Conservation (phyloP, 176 grass and related monocot species). For the Eragrostis nindensis region DNA sequence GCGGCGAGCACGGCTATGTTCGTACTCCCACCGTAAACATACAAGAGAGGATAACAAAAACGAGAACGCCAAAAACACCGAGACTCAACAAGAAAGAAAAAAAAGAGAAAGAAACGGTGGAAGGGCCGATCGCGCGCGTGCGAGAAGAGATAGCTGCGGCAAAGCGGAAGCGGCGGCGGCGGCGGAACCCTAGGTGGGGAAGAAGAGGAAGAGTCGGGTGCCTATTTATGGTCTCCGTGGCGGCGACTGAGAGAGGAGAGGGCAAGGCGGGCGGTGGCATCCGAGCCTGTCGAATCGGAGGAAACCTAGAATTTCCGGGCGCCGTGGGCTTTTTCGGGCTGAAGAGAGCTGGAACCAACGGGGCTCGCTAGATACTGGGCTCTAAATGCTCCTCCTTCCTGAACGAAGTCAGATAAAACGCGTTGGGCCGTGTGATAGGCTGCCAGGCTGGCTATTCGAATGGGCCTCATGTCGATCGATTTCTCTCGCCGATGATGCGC, state of each 20-base stretch:
- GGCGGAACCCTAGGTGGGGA: constrained; percentile 9
- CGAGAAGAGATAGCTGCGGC: too few relatives aligned
- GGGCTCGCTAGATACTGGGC: too few relatives aligned
- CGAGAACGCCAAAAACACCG: too few relatives aligned
- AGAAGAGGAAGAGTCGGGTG: background rate
- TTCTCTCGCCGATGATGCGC: too few relatives aligned
- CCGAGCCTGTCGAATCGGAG: too few relatives aligned
- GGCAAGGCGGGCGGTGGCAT: too few relatives aligned
- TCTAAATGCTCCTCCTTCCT: too few relatives aligned
- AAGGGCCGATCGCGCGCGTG: rapidly evolving
- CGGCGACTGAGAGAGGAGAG: background rate
- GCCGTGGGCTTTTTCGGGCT: background rate
- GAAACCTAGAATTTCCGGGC: constrained; percentile 30
- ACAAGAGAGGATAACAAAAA: constrained; percentile 4
- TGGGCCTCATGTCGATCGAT: too few relatives aligned
- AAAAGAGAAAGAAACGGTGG: rapidly evolving
- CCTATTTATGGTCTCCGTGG: constrained; percentile 17
- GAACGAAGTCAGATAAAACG: too few relatives aligned
- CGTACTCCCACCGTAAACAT: background rate
- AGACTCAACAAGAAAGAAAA: too few relatives aligned
- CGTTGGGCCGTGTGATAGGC: too few relatives aligned
- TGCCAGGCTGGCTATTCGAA: too few relatives aligned
- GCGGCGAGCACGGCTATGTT: background rate
- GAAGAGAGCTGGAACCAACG: background rate
- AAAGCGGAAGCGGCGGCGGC: background rate